Conservation (phyloP, 2,329 filamentous ascomycete genomes). For the Proliferodiscus dingleyae region DNA sequence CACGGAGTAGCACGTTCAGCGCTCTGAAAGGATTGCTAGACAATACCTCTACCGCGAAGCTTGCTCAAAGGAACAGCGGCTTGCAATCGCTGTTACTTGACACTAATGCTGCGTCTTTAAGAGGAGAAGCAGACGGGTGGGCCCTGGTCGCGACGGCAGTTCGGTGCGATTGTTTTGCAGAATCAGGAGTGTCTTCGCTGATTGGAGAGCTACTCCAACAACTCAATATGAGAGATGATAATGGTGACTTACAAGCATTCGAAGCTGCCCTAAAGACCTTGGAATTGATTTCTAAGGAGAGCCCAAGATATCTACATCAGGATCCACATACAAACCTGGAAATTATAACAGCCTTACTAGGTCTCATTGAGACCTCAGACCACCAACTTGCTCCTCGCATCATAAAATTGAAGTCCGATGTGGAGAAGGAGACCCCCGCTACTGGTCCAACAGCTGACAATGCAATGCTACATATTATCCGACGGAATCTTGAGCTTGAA, state of each 20-base stretch:
- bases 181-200: constrained; percentile 29
- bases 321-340: constrained; percentile 45
- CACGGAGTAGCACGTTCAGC: constrained; percentile 28
- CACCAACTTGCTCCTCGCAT: constrained; percentile 25
- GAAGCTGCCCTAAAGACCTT: constrained; percentile 40
- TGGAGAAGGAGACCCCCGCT: constrained; percentile 34
- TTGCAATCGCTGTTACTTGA: constrained; percentile 46
- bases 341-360: constrained; percentile 49
- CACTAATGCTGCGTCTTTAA: constrained; percentile 37
- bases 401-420: constrained; percentile 36
- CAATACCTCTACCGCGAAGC: constrained; percentile 34
- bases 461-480: constrained; percentile 47
- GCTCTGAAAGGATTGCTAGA: constrained; percentile 45
- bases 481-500: constrained; percentile 46
- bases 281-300: constrained; percentile 43
- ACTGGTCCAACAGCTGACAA: constrained; percentile 23
- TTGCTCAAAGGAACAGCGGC: constrained; percentile 35
- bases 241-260: not conserved
- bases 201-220: constrained; percentile 27
- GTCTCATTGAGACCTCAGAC: constrained; percentile 47
- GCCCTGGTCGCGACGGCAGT: constrained; percentile 46
- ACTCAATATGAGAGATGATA: constrained; percentile 21
- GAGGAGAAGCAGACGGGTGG: constrained; percentile 35
- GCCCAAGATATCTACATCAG: constrained; percentile 40
- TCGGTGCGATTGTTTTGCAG: constrained; percentile 27